These are phyloP conservation scores for Trichoderma sp. DNA, from an alignment of 2,329 filamentous ascomycete genomes.

Conservation along the genomic window DNA sequence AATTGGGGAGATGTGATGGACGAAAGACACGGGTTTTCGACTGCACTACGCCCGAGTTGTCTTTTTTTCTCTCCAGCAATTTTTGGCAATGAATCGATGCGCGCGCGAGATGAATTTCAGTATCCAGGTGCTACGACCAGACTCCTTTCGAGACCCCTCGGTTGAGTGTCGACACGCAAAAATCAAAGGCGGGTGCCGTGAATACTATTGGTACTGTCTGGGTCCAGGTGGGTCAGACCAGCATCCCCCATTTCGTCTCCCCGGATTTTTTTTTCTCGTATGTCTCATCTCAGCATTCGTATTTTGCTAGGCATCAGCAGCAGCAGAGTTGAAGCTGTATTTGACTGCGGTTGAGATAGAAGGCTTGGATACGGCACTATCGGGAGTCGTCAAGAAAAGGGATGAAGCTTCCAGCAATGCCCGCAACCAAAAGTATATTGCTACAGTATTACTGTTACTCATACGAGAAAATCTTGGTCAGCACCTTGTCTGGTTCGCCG, in stretches of 20 bases:
- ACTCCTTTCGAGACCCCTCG: neutral
- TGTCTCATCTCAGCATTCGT: constrained; percentile 15
- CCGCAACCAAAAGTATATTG: neutral
- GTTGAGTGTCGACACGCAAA: neutral
- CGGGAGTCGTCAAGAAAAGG: neutral
- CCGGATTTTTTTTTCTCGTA: constrained; percentile 8
- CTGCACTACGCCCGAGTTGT: neutral
- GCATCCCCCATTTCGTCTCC: neutral
- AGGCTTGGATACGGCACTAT: neutral
- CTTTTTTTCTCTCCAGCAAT: neutral
- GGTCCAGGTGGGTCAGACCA: neutral
- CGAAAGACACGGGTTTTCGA: neutral
- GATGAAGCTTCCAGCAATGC: neutral
- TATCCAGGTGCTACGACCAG: neutral
- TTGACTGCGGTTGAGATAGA: neutral
- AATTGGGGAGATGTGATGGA: neutral
- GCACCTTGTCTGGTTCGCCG: neutral
- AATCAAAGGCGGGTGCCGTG: neutral
- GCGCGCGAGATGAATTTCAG: neutral
- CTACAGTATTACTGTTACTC: neutral
- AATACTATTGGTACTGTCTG: constrained; percentile 2
- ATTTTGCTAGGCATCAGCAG: neutral
- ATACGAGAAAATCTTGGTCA: neutral
- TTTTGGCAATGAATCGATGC: neutral
- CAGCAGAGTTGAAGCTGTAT: neutral